Base-by-base conservation (phyloP, 108 stramenopile genomes). In the Skeletonema costatum region DNA sequence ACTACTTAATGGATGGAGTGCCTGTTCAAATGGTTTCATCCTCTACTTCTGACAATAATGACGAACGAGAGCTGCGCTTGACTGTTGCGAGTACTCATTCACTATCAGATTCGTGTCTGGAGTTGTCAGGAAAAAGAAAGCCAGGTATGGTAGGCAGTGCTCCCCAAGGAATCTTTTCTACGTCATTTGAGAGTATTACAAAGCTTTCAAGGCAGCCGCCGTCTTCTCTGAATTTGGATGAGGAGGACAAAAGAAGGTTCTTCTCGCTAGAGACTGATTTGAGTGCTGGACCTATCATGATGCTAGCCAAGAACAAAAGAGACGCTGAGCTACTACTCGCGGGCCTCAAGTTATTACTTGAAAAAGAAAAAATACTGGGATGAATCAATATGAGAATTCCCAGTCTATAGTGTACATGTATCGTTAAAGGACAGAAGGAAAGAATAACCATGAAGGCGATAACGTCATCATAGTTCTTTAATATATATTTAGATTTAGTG, bases 231-330 rank as follows among this genome's bases (percentile, higher is more conserved):
- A 64, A 64, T 25, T 74, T 82, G 32, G 73, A 78, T 31, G 77
- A 82, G 2, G 73, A 82, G 50, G 77, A 82, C 31, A 80, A 70
- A 62, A 63, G 32, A 41, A 51, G 73, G 42, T 80, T 74, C 69
- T 82, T 82, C 51, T 82, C 81, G 19, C 12, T 78, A 63, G 77
- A 82, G 30, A 78, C 81, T 14, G 81, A 82, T 53, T 60, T 78
- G 17, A 78, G 73, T 53, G 60, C 61, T 17, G 77, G 72, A 9
- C 77, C 81, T 16, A 60, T 78, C 17, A 78, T 82, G 77, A 82
- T 82, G 81, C 53, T 82, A 36, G 60, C 77, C 5, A 82, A 78
- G 67, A 74, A 63, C 13, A 78, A 77, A 46, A 82, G 78, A 44
- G 81, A 82, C 59, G 51, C 77, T 19, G 73, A 73, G 72, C 71